A percentile compares a stretch with the other conserved stretches of the same genome.
These are phyloP conservation scores for Purshia tridentata DNA, from an alignment of 306 rosid species.

Conservation along the genomic window DNA sequence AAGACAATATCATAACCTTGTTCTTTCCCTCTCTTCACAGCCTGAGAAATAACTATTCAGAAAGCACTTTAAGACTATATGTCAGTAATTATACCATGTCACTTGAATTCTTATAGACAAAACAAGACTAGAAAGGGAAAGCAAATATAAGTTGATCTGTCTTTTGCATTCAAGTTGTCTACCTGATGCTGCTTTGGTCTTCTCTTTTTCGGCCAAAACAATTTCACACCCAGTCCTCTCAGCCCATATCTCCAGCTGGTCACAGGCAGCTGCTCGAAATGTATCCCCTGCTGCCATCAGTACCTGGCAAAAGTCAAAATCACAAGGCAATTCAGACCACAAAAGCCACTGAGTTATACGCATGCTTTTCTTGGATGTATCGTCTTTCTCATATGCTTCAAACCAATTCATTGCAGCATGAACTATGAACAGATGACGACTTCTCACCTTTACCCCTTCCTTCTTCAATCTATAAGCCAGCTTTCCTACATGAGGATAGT, in stretches of 20 bases:
- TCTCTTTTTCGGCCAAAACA: conserved; percentile 73
- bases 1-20: conserved; percentile 78
- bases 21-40: conserved; percentile 87
- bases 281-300: conserved; percentile 99
- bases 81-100: conserved; percentile 34
- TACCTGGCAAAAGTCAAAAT: conserved; percentile 52
- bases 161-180: conserved; percentile 17
- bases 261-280: conserved; percentile 98
- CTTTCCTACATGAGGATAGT: conserved; percentile 66
- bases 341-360: conserved; percentile 15
- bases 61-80: conserved; percentile 43
- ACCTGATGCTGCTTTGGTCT: conserved; percentile 89
- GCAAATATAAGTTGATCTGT: conserved; percentile 10
- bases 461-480: conserved; percentile 88
- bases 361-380: background rate
- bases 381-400: background rate
- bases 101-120: conserved; percentile 4
- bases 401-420: background rate
- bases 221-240: conserved; percentile 95
- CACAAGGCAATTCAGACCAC: conserved; percentile 8
- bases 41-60: conserved; percentile 85
- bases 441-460: conserved; percentile 85
- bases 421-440: conserved; percentile 24
- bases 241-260: conserved; percentile 99
- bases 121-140: conserved; percentile 4